phyloP scores from a whole-genome alignment of 1,284 basidiomycete genomes.

The Schizophyllum amplum region DNA sequence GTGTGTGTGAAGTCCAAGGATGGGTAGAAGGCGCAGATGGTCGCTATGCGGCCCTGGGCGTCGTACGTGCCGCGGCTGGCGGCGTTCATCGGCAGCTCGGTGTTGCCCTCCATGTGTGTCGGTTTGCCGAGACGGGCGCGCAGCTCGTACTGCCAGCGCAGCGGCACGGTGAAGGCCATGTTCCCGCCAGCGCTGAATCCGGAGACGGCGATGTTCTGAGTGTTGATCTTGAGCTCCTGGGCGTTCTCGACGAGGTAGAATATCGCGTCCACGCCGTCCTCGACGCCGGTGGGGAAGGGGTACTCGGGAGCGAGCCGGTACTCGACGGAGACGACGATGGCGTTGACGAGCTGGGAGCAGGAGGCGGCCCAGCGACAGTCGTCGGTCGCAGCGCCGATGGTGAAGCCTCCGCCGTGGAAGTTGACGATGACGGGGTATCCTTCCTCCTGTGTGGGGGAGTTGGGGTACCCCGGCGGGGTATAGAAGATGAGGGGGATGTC shows the following conservation, averaged over 20 bases:
- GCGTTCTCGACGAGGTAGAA: constrained; percentile 47
- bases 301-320: constrained; percentile 73
- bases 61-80: not conserved
- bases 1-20: constrained; percentile 10
- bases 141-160: constrained; percentile 9
- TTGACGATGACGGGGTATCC: constrained; percentile 10
- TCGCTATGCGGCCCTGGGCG: not conserved
- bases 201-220: constrained; percentile 34
- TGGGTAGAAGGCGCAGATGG: constrained; percentile 11
- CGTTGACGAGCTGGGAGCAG: constrained; percentile 18
- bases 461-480: constrained; percentile 7
- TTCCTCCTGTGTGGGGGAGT: not conserved
- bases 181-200: constrained; percentile 13
- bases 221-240: constrained; percentile 25
- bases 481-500: constrained; percentile 10
- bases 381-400: constrained; percentile 11
- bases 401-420: constrained; percentile 13
- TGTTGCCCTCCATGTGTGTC: constrained; percentile 1
- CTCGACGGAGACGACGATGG: constrained; percentile 51
- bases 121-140: not conserved
- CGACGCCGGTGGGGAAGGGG: constrained; percentile 65
- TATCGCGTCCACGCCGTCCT: constrained; percentile 63
- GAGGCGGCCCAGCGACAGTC: constrained; percentile 11
- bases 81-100: not conserved
- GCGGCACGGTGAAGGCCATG: constrained; percentile 11